A percentile compares a stretch with the other conserved stretches of the same genome.
Evolutionary conservation across 345 rosid genomes (phyloP).

Genomic region (Dipteronia dyeriana): DNA sequence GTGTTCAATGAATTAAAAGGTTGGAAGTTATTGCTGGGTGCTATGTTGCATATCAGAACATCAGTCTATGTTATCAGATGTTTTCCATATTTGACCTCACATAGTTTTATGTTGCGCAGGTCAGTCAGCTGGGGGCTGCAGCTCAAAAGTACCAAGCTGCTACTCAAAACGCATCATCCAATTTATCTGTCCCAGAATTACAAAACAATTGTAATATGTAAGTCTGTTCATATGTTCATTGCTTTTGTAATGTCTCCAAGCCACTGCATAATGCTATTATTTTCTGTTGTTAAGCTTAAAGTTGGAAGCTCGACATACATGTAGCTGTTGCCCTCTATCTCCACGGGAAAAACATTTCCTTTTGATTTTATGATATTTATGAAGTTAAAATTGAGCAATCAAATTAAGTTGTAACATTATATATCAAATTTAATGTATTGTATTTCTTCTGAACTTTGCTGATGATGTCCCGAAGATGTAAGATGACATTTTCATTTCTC

Average conservation of each 20-base stretch:
- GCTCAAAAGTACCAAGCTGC: constrained; percentile 93
- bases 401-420: background rate
- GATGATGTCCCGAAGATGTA: background rate
- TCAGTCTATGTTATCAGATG: too few relatives aligned
- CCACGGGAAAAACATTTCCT: background rate
- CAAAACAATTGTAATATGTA: constrained; percentile 91
- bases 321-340: background rate
- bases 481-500: background rate
- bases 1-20: background rate
- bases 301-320: background rate
- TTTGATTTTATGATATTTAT: background rate
- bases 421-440: background rate
- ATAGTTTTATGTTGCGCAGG: constrained; percentile 45
- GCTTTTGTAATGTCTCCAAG: background rate
- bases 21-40: background rate
- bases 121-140: constrained; percentile 83
- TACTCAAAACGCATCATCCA: constrained; percentile 78
- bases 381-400: background rate
- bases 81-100: constrained; percentile 5
- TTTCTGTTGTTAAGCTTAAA: background rate
- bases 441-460: background rate
- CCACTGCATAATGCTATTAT: background rate
- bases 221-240: constrained; percentile 23
- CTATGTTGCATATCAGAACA: background rate
- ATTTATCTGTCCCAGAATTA: constrained; percentile 73